These are phyloP conservation scores for Macrolepiota albuminosa DNA, from an alignment of 768 basidiomycete species.

Conservation along the genomic window DNA sequence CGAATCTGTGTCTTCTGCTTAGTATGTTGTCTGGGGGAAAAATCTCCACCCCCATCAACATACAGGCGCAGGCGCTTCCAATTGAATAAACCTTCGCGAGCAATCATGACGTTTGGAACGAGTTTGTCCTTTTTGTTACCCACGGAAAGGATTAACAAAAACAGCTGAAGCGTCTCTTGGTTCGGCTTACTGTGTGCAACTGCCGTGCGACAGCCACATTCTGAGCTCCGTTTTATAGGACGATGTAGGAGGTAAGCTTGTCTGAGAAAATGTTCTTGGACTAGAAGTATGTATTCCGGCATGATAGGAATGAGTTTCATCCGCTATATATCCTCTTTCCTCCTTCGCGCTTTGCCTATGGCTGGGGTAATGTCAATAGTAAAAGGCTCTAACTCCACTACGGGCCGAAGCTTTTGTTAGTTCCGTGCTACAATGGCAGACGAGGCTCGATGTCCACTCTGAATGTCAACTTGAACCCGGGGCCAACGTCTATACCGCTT, in stretches of 20 bases:
- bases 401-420: conserved; percentile 5
- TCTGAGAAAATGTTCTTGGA: not conserved
- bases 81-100: not conserved
- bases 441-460: not conserved
- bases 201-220: not conserved
- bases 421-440: conserved; percentile 12
- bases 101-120: conserved; percentile 10
- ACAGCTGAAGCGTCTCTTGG: conserved; percentile 4
- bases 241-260: not conserved
- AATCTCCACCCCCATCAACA: not conserved
- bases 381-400: conserved; percentile 5
- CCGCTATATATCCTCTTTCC: not conserved
- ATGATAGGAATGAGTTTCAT: not conserved
- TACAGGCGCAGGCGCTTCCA: not conserved
- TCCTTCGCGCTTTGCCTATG: not conserved
- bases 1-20: conserved; percentile 3
- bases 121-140: conserved; percentile 8
- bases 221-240: not conserved
- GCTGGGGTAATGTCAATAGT: conserved; percentile 7
- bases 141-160: conserved; percentile 7
- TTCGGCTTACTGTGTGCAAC: not conserved
- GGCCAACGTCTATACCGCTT: conserved; percentile 6
- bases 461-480: not conserved
- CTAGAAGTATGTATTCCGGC: not conserved
- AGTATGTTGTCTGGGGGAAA: not conserved